Evolutionary conservation across 164 flowering plant species (phyloP), one percentile per base, ranked within the genome.

Genomic region (Vitis rupestris): DNA sequence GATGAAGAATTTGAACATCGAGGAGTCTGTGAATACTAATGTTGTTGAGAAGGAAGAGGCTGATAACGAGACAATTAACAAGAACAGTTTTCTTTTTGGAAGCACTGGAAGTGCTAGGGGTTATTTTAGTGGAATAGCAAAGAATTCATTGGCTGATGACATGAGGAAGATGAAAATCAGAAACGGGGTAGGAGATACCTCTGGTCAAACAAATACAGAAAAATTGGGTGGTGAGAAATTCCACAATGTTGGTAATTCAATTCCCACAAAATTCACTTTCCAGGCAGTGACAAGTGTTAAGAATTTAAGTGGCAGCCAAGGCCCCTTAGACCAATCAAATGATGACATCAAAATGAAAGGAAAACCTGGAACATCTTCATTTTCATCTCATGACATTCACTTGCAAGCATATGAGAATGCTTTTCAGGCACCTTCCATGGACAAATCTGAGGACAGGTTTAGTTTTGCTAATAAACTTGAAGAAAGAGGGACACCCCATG

Each of bases 121-220:
- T 52, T 2, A 27, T 74, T 60, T 23, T 50, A 66, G 31, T 72
- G 80, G 65, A 14, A 52, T 55, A 10, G 62, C 71, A 16, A 81
- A 78, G 61, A 67, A 44, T 30, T 10, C 62, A 4, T 69, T 81
- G 58, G 64, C 69, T 0, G 51, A 64, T 60, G 76, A 75, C 75
- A 72, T 81, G 76, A 67, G 65, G 56, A 72, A 74, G 63, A 59
- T 86, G 81, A 81, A 77, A 51, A 59, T 86, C 60, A 14, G 79
- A 70, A 44, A 58, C 16, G 29, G 58, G 19, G 19, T 48, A 3
- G 44, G 44, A 37, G 44, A 37, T 37, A 37, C 44, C 44, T 37
- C 7, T 37, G 44, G 44, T 37, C 44, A 37, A 37, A 3, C 44
- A 6, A 37, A 61, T 50, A 17, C 63, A 47, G 69, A 31, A 70